These are phyloP conservation scores for Colletotrichum sp. DNA, from an alignment of 2,329 filamentous ascomycete species.

Conservation along the genomic window DNA sequence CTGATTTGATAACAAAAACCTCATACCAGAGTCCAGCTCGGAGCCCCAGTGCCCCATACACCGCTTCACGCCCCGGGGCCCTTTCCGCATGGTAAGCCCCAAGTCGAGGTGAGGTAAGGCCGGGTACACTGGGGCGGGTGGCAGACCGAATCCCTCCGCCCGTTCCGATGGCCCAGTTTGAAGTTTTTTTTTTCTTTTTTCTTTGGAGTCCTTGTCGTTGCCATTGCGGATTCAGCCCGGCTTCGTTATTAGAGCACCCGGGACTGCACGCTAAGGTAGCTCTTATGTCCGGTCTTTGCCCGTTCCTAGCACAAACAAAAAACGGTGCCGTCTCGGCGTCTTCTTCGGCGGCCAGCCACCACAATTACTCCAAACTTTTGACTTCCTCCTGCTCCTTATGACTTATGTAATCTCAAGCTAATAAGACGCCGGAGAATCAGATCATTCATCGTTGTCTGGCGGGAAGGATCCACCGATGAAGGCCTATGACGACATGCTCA, in stretches of 20 bases:
- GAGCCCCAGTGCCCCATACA: background rate
- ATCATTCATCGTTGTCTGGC: background rate
- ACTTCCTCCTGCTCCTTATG: background rate
- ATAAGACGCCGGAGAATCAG: background rate
- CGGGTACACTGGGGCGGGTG: background rate
- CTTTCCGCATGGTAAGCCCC: background rate
- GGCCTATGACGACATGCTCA: slow-evolving; percentile 3
- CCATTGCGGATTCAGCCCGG: background rate
- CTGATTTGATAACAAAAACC: slow-evolving; percentile 2
- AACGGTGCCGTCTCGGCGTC: background rate
- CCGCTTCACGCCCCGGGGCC: background rate
- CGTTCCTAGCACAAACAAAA: background rate
- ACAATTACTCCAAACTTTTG: background rate
- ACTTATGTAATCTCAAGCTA: background rate
- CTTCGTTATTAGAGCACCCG: background rate
- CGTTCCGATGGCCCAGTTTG: background rate
- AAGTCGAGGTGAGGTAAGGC: background rate
- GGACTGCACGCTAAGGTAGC: background rate
- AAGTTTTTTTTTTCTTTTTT: background rate
- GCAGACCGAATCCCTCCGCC: slow-evolving; percentile 2
- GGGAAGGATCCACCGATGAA: background rate
- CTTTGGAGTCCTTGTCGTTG: background rate
- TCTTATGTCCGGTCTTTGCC: background rate
- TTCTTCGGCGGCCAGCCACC: background rate
- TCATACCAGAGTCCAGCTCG: background rate